These are phyloP conservation scores for Heritiera littoralis DNA, from an alignment of 345 rosid species.

Conservation along the genomic window DNA sequence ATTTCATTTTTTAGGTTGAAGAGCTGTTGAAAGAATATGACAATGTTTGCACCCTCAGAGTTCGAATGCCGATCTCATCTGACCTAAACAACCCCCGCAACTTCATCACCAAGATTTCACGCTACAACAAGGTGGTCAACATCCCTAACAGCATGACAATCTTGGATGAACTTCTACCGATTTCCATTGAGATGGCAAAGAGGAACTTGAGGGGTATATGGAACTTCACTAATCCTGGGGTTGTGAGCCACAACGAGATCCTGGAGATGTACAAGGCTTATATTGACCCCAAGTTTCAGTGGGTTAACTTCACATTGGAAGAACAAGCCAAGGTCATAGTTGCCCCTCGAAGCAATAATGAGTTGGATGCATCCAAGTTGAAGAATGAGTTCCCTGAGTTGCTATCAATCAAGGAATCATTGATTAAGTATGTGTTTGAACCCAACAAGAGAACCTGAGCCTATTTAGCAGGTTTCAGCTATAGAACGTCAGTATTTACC, in stretches of 20 bases:
- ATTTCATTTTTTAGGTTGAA: slow-evolving; percentile 54
- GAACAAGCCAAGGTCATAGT: slow-evolving; percentile 93
- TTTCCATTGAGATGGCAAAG: slow-evolving; percentile 91
- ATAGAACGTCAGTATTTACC: neutral
- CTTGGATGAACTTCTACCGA: slow-evolving; percentile 80
- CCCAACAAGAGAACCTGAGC: slow-evolving; percentile 62
- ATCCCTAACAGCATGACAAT: slow-evolving; percentile 94
- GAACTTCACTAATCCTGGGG: slow-evolving; percentile 97
- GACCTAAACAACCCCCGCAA: slow-evolving; percentile 86
- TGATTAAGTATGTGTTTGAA: slow-evolving; percentile 73
- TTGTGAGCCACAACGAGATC: slow-evolving; percentile 86
- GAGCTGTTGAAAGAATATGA: slow-evolving; percentile 85
- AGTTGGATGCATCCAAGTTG: slow-evolving; percentile 82
- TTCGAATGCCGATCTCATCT: slow-evolving; percentile 92
- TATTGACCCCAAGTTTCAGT: slow-evolving; percentile 63
- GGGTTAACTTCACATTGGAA: slow-evolving; percentile 75
- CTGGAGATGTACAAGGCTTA: slow-evolving; percentile 92
- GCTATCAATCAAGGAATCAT: slow-evolving; percentile 78
- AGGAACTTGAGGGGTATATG: slow-evolving; percentile 79
- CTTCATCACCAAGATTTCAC: slow-evolving; percentile 89
- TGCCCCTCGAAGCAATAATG: slow-evolving; percentile 90
- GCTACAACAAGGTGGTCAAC: slow-evolving; percentile 87
- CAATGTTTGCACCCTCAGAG: slow-evolving; percentile 90
- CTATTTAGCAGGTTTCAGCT: neutral
- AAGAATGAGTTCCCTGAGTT: slow-evolving; percentile 84